Base-by-base conservation (phyloP, 2,329 filamentous ascomycete species). In the Alternaria brassicae region DNA sequence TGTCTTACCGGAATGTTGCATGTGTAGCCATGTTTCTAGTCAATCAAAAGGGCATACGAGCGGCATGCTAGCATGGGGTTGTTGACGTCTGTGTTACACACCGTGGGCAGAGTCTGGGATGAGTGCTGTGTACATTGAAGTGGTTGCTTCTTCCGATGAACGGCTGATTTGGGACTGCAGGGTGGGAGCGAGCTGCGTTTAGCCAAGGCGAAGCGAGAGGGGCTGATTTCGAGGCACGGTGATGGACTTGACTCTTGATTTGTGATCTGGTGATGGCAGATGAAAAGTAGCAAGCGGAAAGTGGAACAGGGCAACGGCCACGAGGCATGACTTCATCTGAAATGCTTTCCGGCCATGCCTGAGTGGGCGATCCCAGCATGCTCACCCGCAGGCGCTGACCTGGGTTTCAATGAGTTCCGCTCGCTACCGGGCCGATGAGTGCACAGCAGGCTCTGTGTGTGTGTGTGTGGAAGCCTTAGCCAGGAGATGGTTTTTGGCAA, bases 371-470 rank as follows among this genome's bases (percentile, higher is more conserved):
- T 72, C 30, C 15, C 66, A 66, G 63, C 71, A 65, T 63, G 55
- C 65, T 63, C 62, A 61, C 53, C 65, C 54, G 58, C 47, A n/a
- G 40, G 50, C 48, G 30, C 48, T 30, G 52, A 53, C 62, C 62
- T 59, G 66, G 62, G 44, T 52, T 56, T 48, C 51, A 56, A 60
- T 54, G 54, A 62, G 47, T 63, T 63, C 60, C 59, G 63, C 67
- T 72, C 69, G 70, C 69, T 72, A 72, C 69, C 69, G 61, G 65
- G 61, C 60, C 61, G 60, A 61, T 57, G 58, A 56, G 61, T 66
- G 65, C 62, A 65, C 44, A 25, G 6, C 32, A 48, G 19, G 32
- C 13, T 23, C 25, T 25, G 44, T 19, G 28, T 34, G 21, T 48
- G 44, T 19, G n/a, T n/a, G n/a, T n/a, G n/a, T n/a, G n/a, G n/a